phyloP scores from a whole-genome alignment of 768 basidiomycete genomes.

The Mycena maculata region DNA sequence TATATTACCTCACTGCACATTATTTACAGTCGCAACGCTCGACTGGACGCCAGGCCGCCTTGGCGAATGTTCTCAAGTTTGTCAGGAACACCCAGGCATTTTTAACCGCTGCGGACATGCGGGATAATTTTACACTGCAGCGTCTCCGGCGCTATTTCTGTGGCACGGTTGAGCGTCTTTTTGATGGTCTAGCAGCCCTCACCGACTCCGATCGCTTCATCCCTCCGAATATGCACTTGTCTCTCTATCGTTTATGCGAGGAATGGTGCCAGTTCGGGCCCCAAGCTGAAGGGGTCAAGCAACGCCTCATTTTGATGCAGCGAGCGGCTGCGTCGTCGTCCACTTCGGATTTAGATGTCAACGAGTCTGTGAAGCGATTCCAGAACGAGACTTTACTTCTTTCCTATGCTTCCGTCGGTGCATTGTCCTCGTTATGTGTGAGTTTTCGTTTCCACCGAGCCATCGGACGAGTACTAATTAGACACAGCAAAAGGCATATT shows the following conservation, averaged over 20 bases:
- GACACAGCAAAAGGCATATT: conserved; percentile 81
- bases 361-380: conserved; percentile 67
- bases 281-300: conserved; percentile 77
- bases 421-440: conserved; percentile 89
- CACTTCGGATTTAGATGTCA: conserved; percentile 65
- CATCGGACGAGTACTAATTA: conserved; percentile 11
- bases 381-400: conserved; percentile 77
- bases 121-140: conserved; percentile 82
- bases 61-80: conserved; percentile 87
- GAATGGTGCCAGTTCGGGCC: conserved; percentile 93
- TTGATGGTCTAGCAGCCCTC: conserved; percentile 76
- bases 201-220: conserved; percentile 84
- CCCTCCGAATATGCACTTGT: conserved; percentile 78
- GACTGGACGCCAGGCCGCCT: conserved; percentile 74
- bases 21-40: conserved; percentile 78
- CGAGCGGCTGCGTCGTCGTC: conserved; percentile 68
- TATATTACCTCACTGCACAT: conserved; percentile 88
- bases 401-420: conserved; percentile 86
- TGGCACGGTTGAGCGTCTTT: conserved; percentile 86
- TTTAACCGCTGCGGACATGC: conserved; percentile 75
- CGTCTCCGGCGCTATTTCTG: conserved; percentile 92
- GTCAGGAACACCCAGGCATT: conserved; percentile 85
- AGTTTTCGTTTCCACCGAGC: conserved; percentile 49
- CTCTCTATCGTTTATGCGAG: conserved; percentile 87
- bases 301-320: conserved; percentile 77